phyloP scores from a whole-genome alignment of 257 asterid genomes.

The Solanum medicagineum region DNA sequence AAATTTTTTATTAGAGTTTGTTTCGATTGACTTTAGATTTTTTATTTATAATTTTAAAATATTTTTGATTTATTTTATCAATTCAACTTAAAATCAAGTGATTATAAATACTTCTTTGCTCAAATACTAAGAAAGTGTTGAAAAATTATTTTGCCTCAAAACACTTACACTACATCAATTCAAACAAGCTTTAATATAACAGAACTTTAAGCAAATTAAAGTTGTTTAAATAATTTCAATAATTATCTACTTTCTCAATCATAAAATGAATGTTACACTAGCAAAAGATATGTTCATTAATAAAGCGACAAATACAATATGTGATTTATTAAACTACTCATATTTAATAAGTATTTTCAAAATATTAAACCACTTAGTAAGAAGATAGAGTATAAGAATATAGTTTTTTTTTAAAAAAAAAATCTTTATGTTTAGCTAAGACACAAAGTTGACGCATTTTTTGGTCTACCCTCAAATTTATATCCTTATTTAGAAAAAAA shows the following conservation, averaged over 20 bases:
- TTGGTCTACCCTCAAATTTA: not conserved
- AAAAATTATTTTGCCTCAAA: not conserved
- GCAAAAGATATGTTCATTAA: not conserved
- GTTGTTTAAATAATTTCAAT: not conserved
- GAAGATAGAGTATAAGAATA: not conserved
- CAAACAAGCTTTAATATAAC: not conserved
- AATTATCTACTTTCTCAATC: not conserved
- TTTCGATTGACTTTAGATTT: too few relatives aligned
- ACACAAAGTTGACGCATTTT: too few relatives aligned
- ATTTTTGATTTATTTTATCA: not conserved
- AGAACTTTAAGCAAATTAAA: not conserved
- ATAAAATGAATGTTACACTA: not conserved
- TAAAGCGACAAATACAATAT: not conserved
- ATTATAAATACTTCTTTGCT: too few relatives aligned
- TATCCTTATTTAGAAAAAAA: not conserved
- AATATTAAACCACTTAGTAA: not conserved
- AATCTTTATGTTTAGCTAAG: not conserved
- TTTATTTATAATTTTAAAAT: not conserved
- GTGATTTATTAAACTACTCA: not conserved
- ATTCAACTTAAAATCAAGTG: too few relatives aligned
- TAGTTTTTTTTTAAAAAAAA: too few relatives aligned
- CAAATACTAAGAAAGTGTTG: not conserved
- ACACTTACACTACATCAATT: not conserved
- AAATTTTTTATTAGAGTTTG: too few relatives aligned
- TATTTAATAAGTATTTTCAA: not conserved